phyloP scores from a whole-genome alignment of 208 protist genomes.

The Wallacemonas collosoma region DNA sequence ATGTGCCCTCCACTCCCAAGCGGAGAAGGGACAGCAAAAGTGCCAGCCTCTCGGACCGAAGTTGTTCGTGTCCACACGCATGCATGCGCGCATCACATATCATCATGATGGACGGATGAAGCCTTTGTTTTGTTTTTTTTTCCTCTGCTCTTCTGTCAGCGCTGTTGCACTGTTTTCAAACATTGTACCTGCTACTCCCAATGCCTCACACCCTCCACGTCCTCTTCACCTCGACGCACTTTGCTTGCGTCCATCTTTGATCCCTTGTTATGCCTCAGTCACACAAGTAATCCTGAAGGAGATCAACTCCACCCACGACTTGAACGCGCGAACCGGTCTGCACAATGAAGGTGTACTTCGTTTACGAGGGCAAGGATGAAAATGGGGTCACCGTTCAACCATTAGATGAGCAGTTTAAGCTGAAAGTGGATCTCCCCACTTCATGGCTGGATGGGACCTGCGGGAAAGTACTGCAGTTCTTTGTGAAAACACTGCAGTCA shows the following conservation, averaged over 20 bases:
- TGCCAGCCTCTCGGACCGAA: no score
- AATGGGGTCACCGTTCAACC: conserved; percentile 29
- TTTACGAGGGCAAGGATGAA: conserved; percentile 67
- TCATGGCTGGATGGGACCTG: conserved; percentile 45
- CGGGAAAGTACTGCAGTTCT: conserved; percentile 34
- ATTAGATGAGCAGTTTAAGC: conserved; percentile 33
- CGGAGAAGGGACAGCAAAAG: no score
- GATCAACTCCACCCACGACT: neutral
- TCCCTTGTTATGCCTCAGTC: neutral
- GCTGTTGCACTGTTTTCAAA: no score
- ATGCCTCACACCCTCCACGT: no score
- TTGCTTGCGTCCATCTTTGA: neutral
- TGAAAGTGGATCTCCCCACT: conserved; percentile 45
- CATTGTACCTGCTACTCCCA: no score
- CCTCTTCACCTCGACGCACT: neutral
- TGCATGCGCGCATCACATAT: no score
- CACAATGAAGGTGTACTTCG: conserved; percentile 76
- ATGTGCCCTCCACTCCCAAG: no score
- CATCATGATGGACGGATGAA: no score
- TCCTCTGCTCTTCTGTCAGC: no score
- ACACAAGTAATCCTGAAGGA: neutral
- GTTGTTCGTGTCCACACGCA: no score
- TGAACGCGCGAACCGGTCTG: neutral
- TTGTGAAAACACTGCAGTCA: conserved; percentile 35
- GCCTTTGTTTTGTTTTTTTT: no score